phyloP scores from a whole-genome alignment of 73 alveolate genomes.

The Chromera velia region DNA sequence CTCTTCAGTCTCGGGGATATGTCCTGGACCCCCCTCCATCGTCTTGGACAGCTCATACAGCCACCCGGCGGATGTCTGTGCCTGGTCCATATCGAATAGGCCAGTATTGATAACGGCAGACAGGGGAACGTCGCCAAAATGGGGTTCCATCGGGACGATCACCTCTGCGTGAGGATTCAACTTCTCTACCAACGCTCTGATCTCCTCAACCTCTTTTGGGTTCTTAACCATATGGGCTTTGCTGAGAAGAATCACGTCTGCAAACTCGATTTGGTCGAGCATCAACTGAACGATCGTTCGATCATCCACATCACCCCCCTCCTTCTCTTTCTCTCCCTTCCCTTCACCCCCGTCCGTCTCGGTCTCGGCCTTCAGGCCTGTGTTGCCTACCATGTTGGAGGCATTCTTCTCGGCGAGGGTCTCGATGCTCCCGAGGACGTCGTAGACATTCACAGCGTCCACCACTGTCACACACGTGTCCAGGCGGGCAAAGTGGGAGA shows the following conservation, averaged over 20 bases:
- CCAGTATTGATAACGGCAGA: constrained; percentile 42
- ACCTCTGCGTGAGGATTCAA: constrained; percentile 53
- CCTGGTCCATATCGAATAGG: constrained; percentile 49
- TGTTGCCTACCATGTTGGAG: constrained; percentile 20
- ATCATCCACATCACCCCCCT: constrained; percentile 29
- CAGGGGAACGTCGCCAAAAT: constrained; percentile 43
- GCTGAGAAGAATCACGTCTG: constrained; percentile 55
- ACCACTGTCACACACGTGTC: constrained; percentile 59
- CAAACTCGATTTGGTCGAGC: constrained; percentile 58
- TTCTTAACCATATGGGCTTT: constrained; percentile 51
- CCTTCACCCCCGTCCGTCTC: constrained; percentile 18
- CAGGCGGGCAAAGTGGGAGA: constrained; percentile 50
- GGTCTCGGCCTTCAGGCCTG: constrained; percentile 20
- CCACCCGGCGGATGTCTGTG: constrained; percentile 51
- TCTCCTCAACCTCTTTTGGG: constrained; percentile 12
- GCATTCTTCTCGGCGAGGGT: constrained; percentile 10
- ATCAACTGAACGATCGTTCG: constrained; percentile 46
- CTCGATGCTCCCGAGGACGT: constrained; percentile 13
- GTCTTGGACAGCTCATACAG: constrained; percentile 40
- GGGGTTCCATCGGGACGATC: constrained; percentile 24
- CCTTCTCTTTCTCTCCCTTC: constrained; percentile 30
- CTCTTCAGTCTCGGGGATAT: constrained; percentile 52
- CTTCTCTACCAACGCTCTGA: constrained; percentile 32
- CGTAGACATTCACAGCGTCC: constrained; percentile 50
- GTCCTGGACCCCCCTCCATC: constrained; percentile 23